Base-by-base conservation (phyloP, 1,139 yeast genomes). In the Diutina mesorugosa region DNA sequence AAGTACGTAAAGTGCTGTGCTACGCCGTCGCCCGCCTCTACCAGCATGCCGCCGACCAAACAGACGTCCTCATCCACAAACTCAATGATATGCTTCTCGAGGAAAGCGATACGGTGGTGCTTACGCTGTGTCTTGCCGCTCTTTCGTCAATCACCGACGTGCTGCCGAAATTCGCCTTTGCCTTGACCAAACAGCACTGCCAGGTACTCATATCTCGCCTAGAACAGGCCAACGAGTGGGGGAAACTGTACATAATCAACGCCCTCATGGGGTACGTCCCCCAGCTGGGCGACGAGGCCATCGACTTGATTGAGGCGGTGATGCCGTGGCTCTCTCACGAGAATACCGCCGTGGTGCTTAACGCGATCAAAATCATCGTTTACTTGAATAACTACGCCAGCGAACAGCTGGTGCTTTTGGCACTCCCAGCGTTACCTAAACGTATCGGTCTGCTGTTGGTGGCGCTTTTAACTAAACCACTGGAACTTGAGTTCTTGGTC, bases 401-500 rank as follows among this genome's bases (percentile, higher is more conserved):
- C 0, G 75, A 73, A 51, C 68, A 76, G 47, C 73, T 75, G 12
- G 18, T 50, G 16, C 45, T 50, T 10, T 38, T 29, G 9, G 35
- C 53, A 8, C 60, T 75, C 18, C 87, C 88, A 0, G 66, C 75
- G 3, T 67, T 86, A 45, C 79, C 87, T 4, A 77, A 78, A 59
- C 73, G 88, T 59, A 71, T 90, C 55, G 90, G 96, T 0, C 79
- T 84, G 5, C 85, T 96, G 0, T 72, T 91, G 57, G 80, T 85
- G 1, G 80, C 91, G 8, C 69, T 90, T 54, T 72, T 91, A 58
- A 77, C 90, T 1, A 88, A 88, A 62, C 91, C 95, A 0, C 73
- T 93, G 0, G 97, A 91, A 67, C 77, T 89, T 48, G 96, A 90
- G 67, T 91, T 90, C 66, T 73, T 90, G 56, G 88, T 87, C 0